phyloP scores from a whole-genome alignment of 495 filamentous ascomycete species.

The Aspergillus avenaceus region DNA sequence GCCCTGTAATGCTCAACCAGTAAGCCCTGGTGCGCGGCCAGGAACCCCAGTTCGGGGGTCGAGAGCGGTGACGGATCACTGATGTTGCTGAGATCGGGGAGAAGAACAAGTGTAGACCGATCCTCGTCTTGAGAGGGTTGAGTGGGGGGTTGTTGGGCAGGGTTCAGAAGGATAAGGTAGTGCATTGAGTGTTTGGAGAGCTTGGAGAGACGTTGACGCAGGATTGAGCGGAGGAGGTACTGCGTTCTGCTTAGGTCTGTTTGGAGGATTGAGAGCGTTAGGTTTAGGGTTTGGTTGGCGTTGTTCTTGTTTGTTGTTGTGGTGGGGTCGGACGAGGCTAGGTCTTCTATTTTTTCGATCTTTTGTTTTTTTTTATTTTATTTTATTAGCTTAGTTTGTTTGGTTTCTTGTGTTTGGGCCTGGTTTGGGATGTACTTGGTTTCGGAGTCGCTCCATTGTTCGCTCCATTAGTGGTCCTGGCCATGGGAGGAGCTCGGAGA shows the following conservation, averaged over 20 bases:
- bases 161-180: conserved; percentile 36
- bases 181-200: conserved; percentile 42
- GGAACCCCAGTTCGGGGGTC: conserved; percentile 67
- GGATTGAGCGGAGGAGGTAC: conserved; percentile 79
- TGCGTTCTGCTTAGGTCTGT: conserved; percentile 93
- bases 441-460: conserved; percentile 67
- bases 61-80: conserved; percentile 54
- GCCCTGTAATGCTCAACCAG: conserved; percentile 76
- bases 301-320: conserved; percentile 42
- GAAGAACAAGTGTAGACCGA: too few relatives aligned
- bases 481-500: conserved; percentile 77
- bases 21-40: conserved; percentile 74
- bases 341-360: conserved; percentile 69
- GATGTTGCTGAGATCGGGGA: conserved; percentile 33
- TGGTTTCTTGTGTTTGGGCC: not conserved
- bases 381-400: not conserved
- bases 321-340: conserved; percentile 51
- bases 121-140: too few relatives aligned
- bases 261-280: conserved; percentile 89
- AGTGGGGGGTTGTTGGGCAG: conserved; percentile 51
- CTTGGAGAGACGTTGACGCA: conserved; percentile 83
- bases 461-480: conserved; percentile 67
- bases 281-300: conserved; percentile 83
- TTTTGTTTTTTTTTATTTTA: conserved; percentile 21
- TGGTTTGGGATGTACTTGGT: conserved; percentile 48